Base-by-base conservation (phyloP, 2,329 filamentous ascomycete genomes). In the Trichoderma endophyticum region DNA sequence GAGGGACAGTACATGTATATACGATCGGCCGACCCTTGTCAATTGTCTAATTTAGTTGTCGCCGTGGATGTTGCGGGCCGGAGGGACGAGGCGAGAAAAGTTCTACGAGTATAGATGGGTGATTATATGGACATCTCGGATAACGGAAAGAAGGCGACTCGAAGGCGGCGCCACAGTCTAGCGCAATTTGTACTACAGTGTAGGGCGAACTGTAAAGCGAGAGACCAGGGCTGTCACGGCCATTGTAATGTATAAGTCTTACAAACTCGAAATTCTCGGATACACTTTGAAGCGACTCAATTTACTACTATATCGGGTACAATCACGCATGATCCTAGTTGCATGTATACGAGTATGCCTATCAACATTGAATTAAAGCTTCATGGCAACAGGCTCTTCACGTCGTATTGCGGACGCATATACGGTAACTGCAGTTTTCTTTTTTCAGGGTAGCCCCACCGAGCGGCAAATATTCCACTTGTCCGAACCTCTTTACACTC, bases 11-110 rank as follows among this genome's bases (percentile, higher is more conserved):
- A 7, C 21, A 26, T 28, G 57, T 59, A 68, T 32, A 43, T 43
- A 36, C 32, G 6, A 32, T 59, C 54, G 65, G 65, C 65, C 54
- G 65, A 68, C 65, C 65, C 65, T 59, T 68, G 54, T 59, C 18
- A 6, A 24, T 59, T n/a, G 4, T 26, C 21, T 24, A 54, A 0
- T 24, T 54, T 24, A 54, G 48, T 24, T 54, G 48, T 24, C 21
- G 43, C 43, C n/a, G 8, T 51, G 43, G 43, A 51, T 51, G 39
- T 12, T 21, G n/a, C n/a, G n/a, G 43, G 43, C 43, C n/a, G 18
- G n/a, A 51, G n/a, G 48, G 9, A 24, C 9, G 48, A 54, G 48
- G 48, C 48, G 21, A 14, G 21, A 54, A 54, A 54, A 54, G 21
- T 3, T 54, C 21, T 14, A 21, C 21, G 21, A 21, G 21, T 21